Base-by-base conservation (phyloP, 2,329 filamentous ascomycete genomes). In the Pseudofabraea citricarpa region DNA sequence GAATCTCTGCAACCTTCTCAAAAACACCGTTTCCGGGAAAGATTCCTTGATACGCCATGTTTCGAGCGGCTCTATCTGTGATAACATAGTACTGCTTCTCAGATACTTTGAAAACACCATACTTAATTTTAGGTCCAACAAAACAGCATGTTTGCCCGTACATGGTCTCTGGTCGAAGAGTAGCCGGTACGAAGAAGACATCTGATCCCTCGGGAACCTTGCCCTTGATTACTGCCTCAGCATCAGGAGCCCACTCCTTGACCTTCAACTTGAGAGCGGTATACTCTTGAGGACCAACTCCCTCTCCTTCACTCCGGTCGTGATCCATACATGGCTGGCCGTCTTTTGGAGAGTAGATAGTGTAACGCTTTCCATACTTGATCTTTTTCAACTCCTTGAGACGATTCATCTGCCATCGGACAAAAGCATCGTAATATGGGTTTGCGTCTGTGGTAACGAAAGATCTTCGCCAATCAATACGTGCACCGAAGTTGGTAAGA, bases 131-230 rank as follows among this genome's bases (percentile, higher is more conserved):
- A 8, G 93, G 91, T 3, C 90, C 88, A 37, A 98, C 88, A 56
- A 97, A 98, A 64, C 90, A 95, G 69, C 88, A 94, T 4, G 83
- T 94, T 67, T 97, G 93, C 31, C 94, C 94, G 63, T 97, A 98
- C 91, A 98, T 97, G 26, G 93, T 98, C 73, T 98, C 93, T 2
- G 93, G 89, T 49, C 93, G 79, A 49, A 98, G 77, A 43, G 93
- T 97, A 13, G 93, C 93, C 10, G 93, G 87, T 10, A 97, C 81
- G 58, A 97, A 85, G 71, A 85, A 97, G 44, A 96, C 84, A 49
- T 85, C 85, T 36, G 87, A 84, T 51, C 78, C 81, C 26, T 82
- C 75, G 5, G 91, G 87, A 4, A 97, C 70, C 70, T 91, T 93
- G 52, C 79, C 83, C 62, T 84, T 77, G 46, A 97, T 68, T 41